These are phyloP conservation scores for Funneliformis caledonium DNA, from an alignment of 371 early-diverging fungal species.

Conservation along the genomic window DNA sequence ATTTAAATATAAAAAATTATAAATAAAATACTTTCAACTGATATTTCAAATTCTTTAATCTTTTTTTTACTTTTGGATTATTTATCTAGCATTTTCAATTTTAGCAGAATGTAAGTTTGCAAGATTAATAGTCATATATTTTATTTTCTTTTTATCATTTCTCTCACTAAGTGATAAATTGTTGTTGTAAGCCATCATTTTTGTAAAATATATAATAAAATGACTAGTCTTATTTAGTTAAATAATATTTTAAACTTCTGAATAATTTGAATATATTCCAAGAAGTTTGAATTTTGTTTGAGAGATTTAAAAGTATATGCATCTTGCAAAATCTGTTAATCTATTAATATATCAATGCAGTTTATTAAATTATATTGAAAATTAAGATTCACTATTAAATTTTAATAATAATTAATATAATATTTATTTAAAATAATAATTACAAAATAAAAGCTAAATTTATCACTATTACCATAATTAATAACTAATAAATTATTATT, in stretches of 20 bases:
- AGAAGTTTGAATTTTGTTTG: neutral
- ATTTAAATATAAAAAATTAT: neutral
- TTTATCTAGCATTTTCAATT: neutral
- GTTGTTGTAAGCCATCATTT: neutral
- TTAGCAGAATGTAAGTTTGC: neutral
- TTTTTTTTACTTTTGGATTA: neutral
- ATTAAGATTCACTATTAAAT: neutral
- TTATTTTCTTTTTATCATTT: neutral
- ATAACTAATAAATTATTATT: neutral
- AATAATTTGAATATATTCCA: neutral
- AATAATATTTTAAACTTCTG: neutral
- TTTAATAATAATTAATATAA: neutral
- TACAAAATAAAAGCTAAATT: too few species aligned
- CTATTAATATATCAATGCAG: neutral
- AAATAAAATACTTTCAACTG: neutral
- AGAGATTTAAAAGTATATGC: neutral
- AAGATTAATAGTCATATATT: neutral
- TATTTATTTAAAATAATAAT: too few species aligned
- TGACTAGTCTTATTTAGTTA: neutral
- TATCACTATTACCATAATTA: neutral
- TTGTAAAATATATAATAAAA: neutral
- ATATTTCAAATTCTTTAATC: neutral
- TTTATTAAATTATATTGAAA: neutral
- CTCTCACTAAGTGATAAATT: neutral
- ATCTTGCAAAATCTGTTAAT: neutral